phyloP scores from a whole-genome alignment of 2,329 filamentous ascomycete species.

The Cladosporium sphaerospermum region DNA sequence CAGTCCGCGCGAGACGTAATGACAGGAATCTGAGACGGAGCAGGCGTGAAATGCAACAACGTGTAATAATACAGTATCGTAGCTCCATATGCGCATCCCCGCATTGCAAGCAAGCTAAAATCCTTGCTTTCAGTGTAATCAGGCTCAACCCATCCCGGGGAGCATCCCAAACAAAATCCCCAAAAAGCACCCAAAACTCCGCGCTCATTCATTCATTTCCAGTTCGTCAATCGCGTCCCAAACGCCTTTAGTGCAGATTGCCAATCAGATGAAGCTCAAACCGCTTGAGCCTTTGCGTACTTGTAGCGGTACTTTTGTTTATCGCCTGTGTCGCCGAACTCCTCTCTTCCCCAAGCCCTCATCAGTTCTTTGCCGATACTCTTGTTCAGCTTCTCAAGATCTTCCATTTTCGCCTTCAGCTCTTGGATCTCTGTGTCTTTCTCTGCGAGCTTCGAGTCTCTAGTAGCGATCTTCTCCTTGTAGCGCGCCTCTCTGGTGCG shows the following conservation, averaged over 20 bases:
- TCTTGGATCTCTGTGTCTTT: slow-evolving; percentile 20
- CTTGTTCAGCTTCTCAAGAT: slow-evolving; percentile 26
- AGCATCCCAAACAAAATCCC: not conserved
- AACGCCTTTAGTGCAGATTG: not conserved
- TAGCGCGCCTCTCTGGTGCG: slow-evolving; percentile 2
- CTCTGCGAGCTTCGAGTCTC: slow-evolving; percentile 15
- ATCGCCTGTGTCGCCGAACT: slow-evolving; percentile 25
- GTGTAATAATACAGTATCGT: slow-evolving; percentile 1
- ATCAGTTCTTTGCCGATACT: slow-evolving; percentile 52
- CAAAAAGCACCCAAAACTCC: not conserved
- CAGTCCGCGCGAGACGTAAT: not conserved
- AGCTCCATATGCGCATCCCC: not conserved
- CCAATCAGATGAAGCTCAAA: not conserved
- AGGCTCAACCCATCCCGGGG: slow-evolving; percentile 9
- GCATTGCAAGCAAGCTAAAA: not conserved
- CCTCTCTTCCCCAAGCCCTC: slow-evolving; percentile 70
- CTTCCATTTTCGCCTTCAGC: slow-evolving; percentile 17
- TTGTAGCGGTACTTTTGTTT: slow-evolving; percentile 32
- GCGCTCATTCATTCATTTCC: not conserved
- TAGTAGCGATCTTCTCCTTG: not conserved
- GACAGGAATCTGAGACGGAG: too few relatives aligned
- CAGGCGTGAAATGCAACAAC: not conserved
- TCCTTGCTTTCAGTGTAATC: not conserved
- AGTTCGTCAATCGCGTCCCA: not conserved
- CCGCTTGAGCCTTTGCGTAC: slow-evolving; percentile 15